Evolutionary conservation across 768 basidiomycete species (phyloP), one percentile per base, ranked within the genome.

Genomic region (Boletus sp.): DNA sequence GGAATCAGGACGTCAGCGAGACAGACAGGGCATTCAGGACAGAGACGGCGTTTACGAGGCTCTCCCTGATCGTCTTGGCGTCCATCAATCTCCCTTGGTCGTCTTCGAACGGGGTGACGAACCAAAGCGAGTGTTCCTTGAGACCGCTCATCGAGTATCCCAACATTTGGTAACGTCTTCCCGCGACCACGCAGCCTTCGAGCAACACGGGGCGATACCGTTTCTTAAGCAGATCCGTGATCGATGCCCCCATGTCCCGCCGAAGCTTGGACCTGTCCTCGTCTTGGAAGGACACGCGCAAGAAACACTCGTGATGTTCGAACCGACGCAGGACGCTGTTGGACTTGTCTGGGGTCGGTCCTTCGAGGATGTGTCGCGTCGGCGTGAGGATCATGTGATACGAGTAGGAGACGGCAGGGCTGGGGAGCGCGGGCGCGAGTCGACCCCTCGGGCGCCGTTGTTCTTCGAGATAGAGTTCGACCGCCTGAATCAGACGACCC

Each of bases 71-170:
- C 17, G 32, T 35, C 10, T 53, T 3, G 3, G 74, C 73, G 47
- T 71, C 52, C 57, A 72, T 46, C 1, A 14, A 9, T 4, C 9
- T 57, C 6, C 65, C 73, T n/a, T 67, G 10, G 1, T 68, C 66
- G 17, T 70, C 62, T 1, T 1, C 54, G 53, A 83, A 83, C 0
- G 76, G 74, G 8, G 73, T 71, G 24, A 82, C 77, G 55, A 83
- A 83, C 67, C 75, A 77, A 47, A 82, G 71, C 0, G 78, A 77
- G 50, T 83, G 79, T 42, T 80, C 73, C 57, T 75, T 76, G 52
- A 83, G 67, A 4, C 81, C 81, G 49, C 79, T 80, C 75, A 79
- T 80, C 3, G 80, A 82, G 55, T 83, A 83, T 5, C 78, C 82
- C 28, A 83, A 63, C 63, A 83, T 76, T 3, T 79, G 57, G 59